phyloP scores from a whole-genome alignment of 352 stramenopile species.

The Saprolegnia diclina region DNA sequence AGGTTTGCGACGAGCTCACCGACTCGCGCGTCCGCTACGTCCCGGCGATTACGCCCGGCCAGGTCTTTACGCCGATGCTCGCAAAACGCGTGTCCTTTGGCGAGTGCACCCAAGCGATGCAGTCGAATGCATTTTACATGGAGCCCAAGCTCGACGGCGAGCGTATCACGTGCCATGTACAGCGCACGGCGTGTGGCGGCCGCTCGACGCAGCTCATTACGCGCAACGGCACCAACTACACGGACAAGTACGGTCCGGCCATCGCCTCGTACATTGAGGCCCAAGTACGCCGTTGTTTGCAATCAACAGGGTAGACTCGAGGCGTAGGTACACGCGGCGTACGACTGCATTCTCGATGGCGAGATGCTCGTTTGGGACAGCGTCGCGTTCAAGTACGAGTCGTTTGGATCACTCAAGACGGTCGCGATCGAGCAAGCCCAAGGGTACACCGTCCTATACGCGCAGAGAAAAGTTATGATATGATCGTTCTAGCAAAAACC shows the following conservation, averaged over 20 bases:
- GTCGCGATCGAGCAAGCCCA: constrained; percentile 46
- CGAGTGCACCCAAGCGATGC: constrained; percentile 66
- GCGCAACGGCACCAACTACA: constrained; percentile 81
- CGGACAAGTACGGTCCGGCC: constrained; percentile 54
- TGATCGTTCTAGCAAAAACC: constrained; percentile 39
- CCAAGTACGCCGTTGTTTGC: constrained; percentile 37
- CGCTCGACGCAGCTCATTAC: constrained; percentile 72
- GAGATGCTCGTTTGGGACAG: constrained; percentile 89
- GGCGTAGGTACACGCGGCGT: constrained; percentile 28
- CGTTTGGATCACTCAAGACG: constrained; percentile 79
- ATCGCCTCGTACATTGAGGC: constrained; percentile 57
- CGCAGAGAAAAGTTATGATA: no score
- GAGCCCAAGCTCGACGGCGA: constrained; percentile 83
- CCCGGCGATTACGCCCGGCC: constrained; percentile 68
- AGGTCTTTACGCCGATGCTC: constrained; percentile 83
- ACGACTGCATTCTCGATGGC: constrained; percentile 77
- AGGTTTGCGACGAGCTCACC: constrained; percentile 61
- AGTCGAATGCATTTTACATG: constrained; percentile 67
- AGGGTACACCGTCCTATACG: constrained; percentile 7
- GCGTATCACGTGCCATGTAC: constrained; percentile 73
- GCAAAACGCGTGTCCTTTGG: constrained; percentile 82
- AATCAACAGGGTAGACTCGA: no score
- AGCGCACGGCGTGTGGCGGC: constrained; percentile 25
- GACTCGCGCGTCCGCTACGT: constrained; percentile 80
- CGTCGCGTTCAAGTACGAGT: constrained; percentile 56